A percentile compares a stretch with the other conserved stretches of the same genome.
These are phyloP conservation scores for Aquanectria penicillioides DNA, from an alignment of 2,329 filamentous ascomycete genomes.

Conservation along the genomic window DNA sequence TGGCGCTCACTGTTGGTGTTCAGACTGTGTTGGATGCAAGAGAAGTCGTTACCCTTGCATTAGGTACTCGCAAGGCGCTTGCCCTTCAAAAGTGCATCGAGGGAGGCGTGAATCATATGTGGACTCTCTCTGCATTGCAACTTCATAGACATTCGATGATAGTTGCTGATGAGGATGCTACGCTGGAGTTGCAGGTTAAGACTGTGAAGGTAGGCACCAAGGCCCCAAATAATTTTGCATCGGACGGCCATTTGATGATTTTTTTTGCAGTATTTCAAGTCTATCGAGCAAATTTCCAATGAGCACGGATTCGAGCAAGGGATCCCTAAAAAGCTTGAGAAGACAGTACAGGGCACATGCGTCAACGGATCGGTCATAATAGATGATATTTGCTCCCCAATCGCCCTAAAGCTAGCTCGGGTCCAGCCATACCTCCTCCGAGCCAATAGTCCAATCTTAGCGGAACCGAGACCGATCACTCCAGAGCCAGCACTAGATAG, in stretches of 20 bases:
- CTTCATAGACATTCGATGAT: slow-evolving; percentile 78
- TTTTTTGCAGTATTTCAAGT: neutral
- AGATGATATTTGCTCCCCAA: neutral
- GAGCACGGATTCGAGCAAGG: neutral
- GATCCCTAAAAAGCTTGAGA: neutral
- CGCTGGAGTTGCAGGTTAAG: slow-evolving; percentile 71
- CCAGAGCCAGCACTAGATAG: slow-evolving; percentile 1
- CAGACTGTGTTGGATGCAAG: slow-evolving; percentile 55
- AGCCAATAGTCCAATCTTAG: slow-evolving; percentile 4
- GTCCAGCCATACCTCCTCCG: neutral
- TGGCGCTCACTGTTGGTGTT: slow-evolving; percentile 45
- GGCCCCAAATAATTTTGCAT: too few species aligned
- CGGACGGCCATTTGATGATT: too few species aligned
- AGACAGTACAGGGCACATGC: neutral
- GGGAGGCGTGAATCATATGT: slow-evolving; percentile 81
- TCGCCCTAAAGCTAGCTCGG: neutral
- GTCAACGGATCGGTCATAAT: neutral
- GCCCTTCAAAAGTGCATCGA: slow-evolving; percentile 79
- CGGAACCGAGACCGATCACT: neutral
- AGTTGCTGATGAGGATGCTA: slow-evolving; percentile 80
- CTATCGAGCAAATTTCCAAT: neutral
- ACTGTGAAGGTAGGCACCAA: slow-evolving; percentile 62
- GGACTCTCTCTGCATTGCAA: slow-evolving; percentile 79
- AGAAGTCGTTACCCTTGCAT: slow-evolving; percentile 79
- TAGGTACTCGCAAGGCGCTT: slow-evolving; percentile 76